These are phyloP conservation scores for Boletus patriciae DNA, from an alignment of 768 basidiomycete species.

Conservation along the genomic window DNA sequence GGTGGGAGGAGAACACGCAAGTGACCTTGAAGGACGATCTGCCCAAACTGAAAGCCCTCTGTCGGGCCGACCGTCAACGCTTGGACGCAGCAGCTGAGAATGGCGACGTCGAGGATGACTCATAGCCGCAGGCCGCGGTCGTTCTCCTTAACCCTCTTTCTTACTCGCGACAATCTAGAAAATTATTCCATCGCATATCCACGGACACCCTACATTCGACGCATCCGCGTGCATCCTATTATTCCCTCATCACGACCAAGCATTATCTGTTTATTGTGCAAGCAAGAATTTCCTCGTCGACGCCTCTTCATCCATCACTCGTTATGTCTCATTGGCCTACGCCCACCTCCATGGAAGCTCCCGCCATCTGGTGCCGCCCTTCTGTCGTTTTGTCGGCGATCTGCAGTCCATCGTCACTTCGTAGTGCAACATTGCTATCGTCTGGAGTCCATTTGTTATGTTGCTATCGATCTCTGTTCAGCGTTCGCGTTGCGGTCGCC, in stretches of 20 bases:
- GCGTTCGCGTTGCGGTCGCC: constrained; percentile 15
- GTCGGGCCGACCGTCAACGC: constrained; percentile 19
- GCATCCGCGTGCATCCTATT: constrained; percentile 23
- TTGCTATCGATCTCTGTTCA: constrained; percentile 24
- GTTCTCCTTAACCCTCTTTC: not conserved
- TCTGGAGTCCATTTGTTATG: constrained; percentile 20
- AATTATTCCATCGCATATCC: constrained; percentile 25
- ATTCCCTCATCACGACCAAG: constrained; percentile 19
- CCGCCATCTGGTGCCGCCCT: constrained; percentile 3
- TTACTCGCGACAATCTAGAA: constrained; percentile 19
- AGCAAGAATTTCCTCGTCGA: constrained; percentile 25
- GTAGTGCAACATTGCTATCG: constrained; percentile 20
- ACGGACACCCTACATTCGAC: constrained; percentile 27
- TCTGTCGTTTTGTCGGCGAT: constrained; percentile 25
- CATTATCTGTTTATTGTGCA: constrained; percentile 31
- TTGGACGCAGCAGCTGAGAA: constrained; percentile 5
- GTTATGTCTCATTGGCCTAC: constrained; percentile 26
- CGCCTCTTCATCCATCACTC: constrained; percentile 14
- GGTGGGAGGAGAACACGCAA: constrained; percentile 63
- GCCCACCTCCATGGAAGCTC: constrained; percentile 8
- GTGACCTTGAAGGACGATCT: constrained; percentile 64
- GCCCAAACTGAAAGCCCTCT: constrained; percentile 25
- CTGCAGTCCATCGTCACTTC: not conserved
- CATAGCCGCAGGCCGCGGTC: constrained; percentile 9
- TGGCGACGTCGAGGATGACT: constrained; percentile 13